Evolutionary conservation across 176 grass and related monocot species (phyloP).

Genomic region (maize (Zea mays)): DNA sequence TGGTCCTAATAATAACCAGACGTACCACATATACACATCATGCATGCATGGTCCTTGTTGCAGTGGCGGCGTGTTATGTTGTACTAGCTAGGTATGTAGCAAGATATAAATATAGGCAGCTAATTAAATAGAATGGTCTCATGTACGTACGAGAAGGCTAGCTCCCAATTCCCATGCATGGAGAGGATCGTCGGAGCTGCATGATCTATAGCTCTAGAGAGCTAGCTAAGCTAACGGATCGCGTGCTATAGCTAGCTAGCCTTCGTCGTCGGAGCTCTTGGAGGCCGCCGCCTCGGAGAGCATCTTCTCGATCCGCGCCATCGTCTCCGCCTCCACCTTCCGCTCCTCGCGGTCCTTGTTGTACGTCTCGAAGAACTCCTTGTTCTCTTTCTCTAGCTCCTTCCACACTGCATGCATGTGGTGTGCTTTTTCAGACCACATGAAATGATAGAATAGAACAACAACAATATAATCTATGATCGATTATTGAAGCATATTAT

Average conservation of each 20-base stretch:
- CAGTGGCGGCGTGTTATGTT: too few relatives aligned
- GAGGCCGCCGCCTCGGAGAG: constrained; percentile 47
- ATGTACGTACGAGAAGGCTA: too few relatives aligned
- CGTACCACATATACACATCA: too few relatives aligned
- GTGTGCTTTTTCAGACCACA: constrained; percentile 16
- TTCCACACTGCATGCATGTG: constrained; percentile 53
- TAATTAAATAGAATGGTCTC: too few relatives aligned
- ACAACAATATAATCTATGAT: neutral
- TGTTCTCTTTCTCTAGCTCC: constrained; percentile 91
- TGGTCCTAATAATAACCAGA: too few relatives aligned
- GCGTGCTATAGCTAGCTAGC: neutral
- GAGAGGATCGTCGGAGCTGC: too few relatives aligned
- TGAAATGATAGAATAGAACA: constrained; percentile 40
- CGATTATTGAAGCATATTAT: neutral
- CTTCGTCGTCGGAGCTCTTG: constrained; percentile 44
- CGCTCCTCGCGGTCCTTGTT: constrained; percentile 47
- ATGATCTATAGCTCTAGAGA: neutral
- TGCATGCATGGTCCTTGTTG: too few relatives aligned
- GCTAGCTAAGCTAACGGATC: neutral
- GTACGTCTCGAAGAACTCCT: constrained; percentile 75
- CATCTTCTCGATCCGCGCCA: constrained; percentile 63
- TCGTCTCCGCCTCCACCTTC: constrained; percentile 53
- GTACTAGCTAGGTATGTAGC: too few relatives aligned
- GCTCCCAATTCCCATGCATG: too few relatives aligned
- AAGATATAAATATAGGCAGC: too few relatives aligned